Conservation (phyloP, 371 early-diverging fungal species). For the Chytridium lagenaria region DNA sequence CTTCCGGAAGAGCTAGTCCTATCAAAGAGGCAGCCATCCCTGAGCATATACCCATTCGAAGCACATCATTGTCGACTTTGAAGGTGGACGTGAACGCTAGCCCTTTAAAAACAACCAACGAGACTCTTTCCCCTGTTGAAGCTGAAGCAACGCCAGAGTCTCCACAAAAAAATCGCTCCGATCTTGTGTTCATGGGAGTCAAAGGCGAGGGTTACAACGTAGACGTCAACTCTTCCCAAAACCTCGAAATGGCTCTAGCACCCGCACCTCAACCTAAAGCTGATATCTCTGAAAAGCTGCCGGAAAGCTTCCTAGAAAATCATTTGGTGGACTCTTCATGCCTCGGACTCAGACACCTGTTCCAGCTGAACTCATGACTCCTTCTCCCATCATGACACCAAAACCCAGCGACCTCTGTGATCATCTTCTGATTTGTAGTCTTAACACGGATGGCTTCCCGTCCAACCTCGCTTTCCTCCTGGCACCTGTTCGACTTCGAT, state of each 20-base stretch:
- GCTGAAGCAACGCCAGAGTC: not conserved
- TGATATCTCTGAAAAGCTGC: no score
- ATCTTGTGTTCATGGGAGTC: slow-evolving; percentile 8
- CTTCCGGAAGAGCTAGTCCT: no score
- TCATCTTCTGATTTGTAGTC: slow-evolving; percentile 58
- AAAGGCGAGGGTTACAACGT: not conserved
- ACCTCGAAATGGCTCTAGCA: not conserved
- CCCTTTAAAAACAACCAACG: not conserved
- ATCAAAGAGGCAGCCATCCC: not conserved
- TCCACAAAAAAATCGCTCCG: not conserved
- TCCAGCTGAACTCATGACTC: not conserved
- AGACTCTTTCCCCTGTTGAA: not conserved
- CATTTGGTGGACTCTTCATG: not conserved
- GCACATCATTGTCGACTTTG: no score
- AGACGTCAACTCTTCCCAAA: not conserved
- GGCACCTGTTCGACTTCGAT: slow-evolving; percentile 52
- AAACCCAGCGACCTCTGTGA: slow-evolving; percentile 38
- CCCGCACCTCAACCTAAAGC: not conserved
- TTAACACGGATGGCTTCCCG: slow-evolving; percentile 46
- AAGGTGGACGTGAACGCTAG: not conserved
- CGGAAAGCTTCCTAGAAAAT: not conserved
- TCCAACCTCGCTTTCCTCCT: slow-evolving; percentile 56
- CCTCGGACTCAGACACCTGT: not conserved
- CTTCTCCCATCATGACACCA: slow-evolving; percentile 21
- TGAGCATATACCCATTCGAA: no score